Base-by-base conservation (phyloP, 495 filamentous ascomycete species). In the Pseudoneurospora amorphoporcata region DNA sequence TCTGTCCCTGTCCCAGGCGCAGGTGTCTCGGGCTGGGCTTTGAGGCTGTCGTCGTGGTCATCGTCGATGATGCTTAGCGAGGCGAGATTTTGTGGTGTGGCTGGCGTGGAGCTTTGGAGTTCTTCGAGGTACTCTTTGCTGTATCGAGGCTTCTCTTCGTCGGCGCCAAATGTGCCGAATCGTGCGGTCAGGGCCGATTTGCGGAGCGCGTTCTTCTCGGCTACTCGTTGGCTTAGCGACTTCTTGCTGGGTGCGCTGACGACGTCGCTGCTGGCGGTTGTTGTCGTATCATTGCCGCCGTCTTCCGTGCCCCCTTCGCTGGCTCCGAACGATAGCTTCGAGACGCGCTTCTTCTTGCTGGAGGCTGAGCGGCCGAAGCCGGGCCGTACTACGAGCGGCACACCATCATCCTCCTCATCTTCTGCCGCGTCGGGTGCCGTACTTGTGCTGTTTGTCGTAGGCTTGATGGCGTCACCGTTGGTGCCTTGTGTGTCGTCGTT, bases 91-190 rank as follows among this genome's bases (percentile, higher is more conserved):
- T 90, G 90, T 3, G 93, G 92, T 0, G 91, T 92, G 40, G 90
- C 90, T 2, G 93, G 93, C 0, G 95, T 97, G 9, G 91, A 92
- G 69, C 87, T 89, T 71, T 91, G 90, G 8, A 99, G 86, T 79
- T 97, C 92, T 68, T 92, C 90, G 65, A 99, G 84, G 74, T 95
- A 92, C 73, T 95, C 94, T 72, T 91, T 90, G 80, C 87, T 95
- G 81, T 99, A 99, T 72, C 86, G 92, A 4, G 94, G 95, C 65
- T 90, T 84, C 61, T 83, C 81, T 61, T 95, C 92, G 42, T 92
- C 89, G 43, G 89, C 87, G 37, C 85, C 84, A 10, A 83, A 72
- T 6, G 53, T 43, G 45, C 73, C 83, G 6, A 88, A 84, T 32
- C 90, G 86, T 43, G 89, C 80, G 4, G 89, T 87, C 2, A 90